phyloP scores from a whole-genome alignment of 805 yeast genomes.

The Helenozyma baotianmanensis region DNA sequence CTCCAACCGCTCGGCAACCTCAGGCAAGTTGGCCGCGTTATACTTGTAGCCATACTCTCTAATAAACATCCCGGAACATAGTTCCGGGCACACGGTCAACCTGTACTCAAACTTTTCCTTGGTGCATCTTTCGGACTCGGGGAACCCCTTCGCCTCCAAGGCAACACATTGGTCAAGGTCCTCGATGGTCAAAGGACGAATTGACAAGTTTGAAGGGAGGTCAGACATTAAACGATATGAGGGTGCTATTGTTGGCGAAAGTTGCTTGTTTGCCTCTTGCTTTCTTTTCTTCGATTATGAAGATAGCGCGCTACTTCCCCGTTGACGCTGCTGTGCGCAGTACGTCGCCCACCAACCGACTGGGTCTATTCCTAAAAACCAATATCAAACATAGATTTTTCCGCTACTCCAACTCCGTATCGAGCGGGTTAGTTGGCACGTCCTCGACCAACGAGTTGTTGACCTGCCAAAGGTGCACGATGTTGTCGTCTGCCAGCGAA shows the following conservation, averaged over 20 bases:
- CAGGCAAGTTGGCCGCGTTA: slow-evolving; percentile 39
- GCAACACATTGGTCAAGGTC: slow-evolving; percentile 60
- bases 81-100: slow-evolving; percentile 79
- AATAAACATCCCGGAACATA: slow-evolving; percentile 82
- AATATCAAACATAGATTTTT: too few relatives aligned
- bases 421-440: slow-evolving; percentile 10
- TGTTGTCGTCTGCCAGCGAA: slow-evolving; percentile 57
- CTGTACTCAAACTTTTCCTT: slow-evolving; percentile 63
- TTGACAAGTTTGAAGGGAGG: slow-evolving; percentile 43
- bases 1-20: slow-evolving; percentile 32
- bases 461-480: slow-evolving; percentile 57
- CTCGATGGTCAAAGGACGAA: slow-evolving; percentile 23
- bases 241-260: too few relatives aligned
- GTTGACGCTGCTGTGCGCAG: too few relatives aligned
- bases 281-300: too few relatives aligned
- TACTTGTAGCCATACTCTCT: slow-evolving; percentile 54
- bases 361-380: too few relatives aligned
- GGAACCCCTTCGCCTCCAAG: slow-evolving; percentile 68
- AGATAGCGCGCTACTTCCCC: too few relatives aligned
- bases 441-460: slow-evolving; percentile 25
- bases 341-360: too few relatives aligned
- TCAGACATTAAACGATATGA: slow-evolving; percentile 30
- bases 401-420: slow-evolving; percentile 22
- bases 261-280: too few relatives aligned
- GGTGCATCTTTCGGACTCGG: slow-evolving; percentile 64